Evolutionary conservation across 202 grass and related monocot species (phyloP).

Genomic region (Schoenoplectus tabernaemontani): DNA sequence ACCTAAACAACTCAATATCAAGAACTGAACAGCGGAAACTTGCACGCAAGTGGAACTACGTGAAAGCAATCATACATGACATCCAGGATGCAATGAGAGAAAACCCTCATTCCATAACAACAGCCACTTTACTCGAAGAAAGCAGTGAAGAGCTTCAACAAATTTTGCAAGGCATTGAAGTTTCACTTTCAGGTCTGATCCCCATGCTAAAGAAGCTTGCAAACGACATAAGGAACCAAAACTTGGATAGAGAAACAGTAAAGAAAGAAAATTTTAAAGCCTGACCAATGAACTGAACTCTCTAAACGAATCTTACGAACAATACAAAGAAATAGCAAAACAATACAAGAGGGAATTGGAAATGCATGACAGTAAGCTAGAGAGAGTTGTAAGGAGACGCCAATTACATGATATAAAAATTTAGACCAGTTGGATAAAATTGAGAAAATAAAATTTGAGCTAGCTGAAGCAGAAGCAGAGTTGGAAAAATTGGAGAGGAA

Average conservation of each 20-base stretch:
- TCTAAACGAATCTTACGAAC: slow-evolving; percentile 10
- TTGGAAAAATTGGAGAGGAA: slow-evolving; percentile 21
- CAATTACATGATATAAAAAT: slow-evolving; percentile 27
- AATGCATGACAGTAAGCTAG: slow-evolving; percentile 25
- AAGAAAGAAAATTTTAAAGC: slow-evolving; percentile 13
- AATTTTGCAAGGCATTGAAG: slow-evolving; percentile 17
- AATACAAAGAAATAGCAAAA: slow-evolving; percentile 18
- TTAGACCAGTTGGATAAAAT: slow-evolving; percentile 26
- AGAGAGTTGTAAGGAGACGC: slow-evolving; percentile 19
- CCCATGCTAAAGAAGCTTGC: slow-evolving; percentile 20
- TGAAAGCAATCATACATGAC: slow-evolving; percentile 19
- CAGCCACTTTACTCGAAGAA: slow-evolving; percentile 21
- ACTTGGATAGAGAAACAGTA: slow-evolving; percentile 19
- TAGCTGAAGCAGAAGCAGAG: slow-evolving; percentile 13
- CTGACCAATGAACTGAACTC: slow-evolving; percentile 13
- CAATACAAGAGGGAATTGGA: slow-evolving; percentile 24
- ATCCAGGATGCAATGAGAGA: slow-evolving; percentile 27
- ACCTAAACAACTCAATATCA: slow-evolving; percentile 8
- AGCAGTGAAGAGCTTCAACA: slow-evolving; percentile 19
- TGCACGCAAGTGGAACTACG: slow-evolving; percentile 25
- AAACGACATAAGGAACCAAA: slow-evolving; percentile 29
- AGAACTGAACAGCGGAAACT: slow-evolving; percentile 26
- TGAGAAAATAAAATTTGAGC: slow-evolving; percentile 25
- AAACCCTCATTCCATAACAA: slow-evolving; percentile 20
- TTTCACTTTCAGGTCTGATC: slow-evolving; percentile 14